Percentiles rank a stretch among this genome's conserved stretches.
phyloP scores from a whole-genome alignment of 2,329 filamentous ascomycete genomes.

The Cordyceps tenuipes region DNA sequence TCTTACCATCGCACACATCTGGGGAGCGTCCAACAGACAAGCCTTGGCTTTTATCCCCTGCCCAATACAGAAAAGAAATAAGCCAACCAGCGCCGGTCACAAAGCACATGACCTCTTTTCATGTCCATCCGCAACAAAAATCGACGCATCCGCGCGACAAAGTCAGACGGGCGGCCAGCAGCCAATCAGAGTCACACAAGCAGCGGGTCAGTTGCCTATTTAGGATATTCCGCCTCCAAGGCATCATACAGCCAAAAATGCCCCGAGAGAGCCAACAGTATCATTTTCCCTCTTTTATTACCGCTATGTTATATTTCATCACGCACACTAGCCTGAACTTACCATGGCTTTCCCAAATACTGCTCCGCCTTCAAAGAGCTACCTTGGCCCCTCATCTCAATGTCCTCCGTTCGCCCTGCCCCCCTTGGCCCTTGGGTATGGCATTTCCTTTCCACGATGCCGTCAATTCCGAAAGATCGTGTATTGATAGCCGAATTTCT shows the following conservation, averaged over 20 bases:
- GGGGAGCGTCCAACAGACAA: too few species aligned
- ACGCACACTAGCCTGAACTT: neutral
- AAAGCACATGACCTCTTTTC: neutral
- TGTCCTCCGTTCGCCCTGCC: too few species aligned
- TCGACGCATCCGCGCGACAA: neutral
- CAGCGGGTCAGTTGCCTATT: conserved; percentile 5
- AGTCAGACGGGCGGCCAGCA: neutral
- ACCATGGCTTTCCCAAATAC: neutral
- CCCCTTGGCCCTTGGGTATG: too few species aligned
- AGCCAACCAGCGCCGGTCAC: neutral
- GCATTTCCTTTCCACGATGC: neutral
- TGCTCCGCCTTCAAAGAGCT: neutral
- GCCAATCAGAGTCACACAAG: conserved; percentile 3
- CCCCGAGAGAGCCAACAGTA: neutral
- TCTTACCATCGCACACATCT: neutral
- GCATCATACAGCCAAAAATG: neutral
- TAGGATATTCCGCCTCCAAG: conserved; percentile 1
- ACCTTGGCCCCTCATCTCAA: neutral
- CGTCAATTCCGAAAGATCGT: neutral
- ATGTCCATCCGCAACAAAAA: neutral
- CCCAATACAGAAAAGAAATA: neutral
- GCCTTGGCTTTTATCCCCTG: neutral
- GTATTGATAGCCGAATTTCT: neutral
- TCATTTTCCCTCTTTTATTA: neutral
- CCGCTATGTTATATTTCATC: neutral